Conservation (phyloP, 192 early-diverging fungal species). For the Geosiphon pyriformis region DNA sequence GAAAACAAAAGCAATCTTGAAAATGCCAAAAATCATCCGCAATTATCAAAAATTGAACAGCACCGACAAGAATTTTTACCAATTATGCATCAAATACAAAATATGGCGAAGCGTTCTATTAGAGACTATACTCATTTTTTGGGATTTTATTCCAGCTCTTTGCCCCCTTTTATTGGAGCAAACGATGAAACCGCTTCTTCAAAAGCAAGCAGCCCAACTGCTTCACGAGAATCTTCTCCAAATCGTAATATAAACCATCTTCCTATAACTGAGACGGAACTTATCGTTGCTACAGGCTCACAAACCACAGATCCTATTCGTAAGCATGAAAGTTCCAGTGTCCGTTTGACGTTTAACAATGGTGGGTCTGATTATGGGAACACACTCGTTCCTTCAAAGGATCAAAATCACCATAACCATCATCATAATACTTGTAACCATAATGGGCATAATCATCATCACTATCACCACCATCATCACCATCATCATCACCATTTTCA, state of each 20-base stretch:
- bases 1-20: too few relatives aligned
- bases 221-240: slow-evolving; percentile 14
- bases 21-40: background rate
- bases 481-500: slow-evolving; percentile 17
- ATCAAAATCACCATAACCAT: background rate
- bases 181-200: slow-evolving; percentile 5
- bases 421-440: background rate
- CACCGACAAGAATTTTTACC: slow-evolving; percentile 11
- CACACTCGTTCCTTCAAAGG: background rate
- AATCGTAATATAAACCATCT: background rate
- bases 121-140: slow-evolving; percentile 19
- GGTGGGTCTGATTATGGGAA: too few relatives aligned
- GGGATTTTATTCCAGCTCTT: slow-evolving; percentile 15
- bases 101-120: slow-evolving; percentile 12
- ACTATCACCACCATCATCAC: slow-evolving; percentile 7
- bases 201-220: slow-evolving; percentile 2
- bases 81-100: slow-evolving; percentile 16
- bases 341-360: background rate
- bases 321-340: background rate
- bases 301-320: background rate
- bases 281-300: background rate
- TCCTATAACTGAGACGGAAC: background rate
- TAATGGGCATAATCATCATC: slow-evolving; percentile 1
- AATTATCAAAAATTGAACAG: slow-evolving; percentile 4
- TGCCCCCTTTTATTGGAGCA: slow-evolving; percentile 3